Evolutionary conservation across 495 filamentous ascomycete genomes (phyloP).

Genomic region (Lasiosphaeria ovina): DNA sequence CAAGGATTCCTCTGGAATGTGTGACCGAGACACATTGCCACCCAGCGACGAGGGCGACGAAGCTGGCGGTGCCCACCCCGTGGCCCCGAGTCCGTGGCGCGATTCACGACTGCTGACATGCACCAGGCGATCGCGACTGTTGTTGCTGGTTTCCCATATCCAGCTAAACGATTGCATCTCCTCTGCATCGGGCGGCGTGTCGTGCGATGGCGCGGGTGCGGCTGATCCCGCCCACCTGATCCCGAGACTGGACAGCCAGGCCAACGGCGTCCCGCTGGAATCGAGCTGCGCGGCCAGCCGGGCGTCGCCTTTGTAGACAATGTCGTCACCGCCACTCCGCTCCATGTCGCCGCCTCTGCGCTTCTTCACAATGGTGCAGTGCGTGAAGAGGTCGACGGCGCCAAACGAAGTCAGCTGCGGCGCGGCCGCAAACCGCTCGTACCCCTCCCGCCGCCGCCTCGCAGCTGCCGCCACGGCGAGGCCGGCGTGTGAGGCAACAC

Average conservation of each 20-base stretch:
- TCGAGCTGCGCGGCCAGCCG: neutral
- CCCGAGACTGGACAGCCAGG: neutral
- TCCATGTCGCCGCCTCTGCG: too few relatives aligned
- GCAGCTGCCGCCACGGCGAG: neutral
- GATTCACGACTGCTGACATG: too few relatives aligned
- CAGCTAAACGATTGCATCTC: neutral
- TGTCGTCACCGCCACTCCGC: neutral
- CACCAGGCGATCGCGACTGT: neutral
- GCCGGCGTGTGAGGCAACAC: neutral
- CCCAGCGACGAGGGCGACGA: neutral
- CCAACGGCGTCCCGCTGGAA: neutral
- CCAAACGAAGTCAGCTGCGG: neutral
- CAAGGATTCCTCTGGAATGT: neutral
- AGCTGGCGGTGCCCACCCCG: neutral
- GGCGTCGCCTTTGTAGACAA: neutral
- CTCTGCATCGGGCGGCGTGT: neutral
- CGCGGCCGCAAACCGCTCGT: neutral
- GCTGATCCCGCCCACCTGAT: neutral
- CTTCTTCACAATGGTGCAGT: neutral
- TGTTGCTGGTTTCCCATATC: neutral
- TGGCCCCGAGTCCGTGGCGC: neutral
- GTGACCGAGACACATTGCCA: neutral
- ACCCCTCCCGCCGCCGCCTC: neutral
- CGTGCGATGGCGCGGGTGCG: neutral
- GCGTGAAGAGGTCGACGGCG: neutral